A percentile compares a stretch with the other conserved stretches of the same genome.
Conservation (phyloP, 1,139 yeast species). For the Diutina sp. region DNA sequence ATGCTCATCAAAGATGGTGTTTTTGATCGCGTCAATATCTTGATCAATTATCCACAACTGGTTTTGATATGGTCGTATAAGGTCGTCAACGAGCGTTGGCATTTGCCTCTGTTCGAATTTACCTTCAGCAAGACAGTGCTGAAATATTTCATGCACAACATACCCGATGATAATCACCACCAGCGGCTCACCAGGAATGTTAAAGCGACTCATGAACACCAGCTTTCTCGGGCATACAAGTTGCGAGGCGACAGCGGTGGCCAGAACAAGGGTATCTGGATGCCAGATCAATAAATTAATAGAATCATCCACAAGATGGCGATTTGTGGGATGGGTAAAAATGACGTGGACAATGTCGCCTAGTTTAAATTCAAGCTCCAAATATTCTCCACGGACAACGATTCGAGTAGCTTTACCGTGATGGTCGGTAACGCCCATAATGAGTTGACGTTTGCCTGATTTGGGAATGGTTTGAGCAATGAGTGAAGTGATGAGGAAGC, state of each 20-base stretch:
- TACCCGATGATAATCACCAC: constrained; percentile 63
- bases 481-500: not conserved
- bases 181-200: constrained; percentile 42
- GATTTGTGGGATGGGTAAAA: constrained; percentile 25
- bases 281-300: constrained; percentile 60
- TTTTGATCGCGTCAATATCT: not conserved
- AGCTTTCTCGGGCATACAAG: constrained; percentile 62
- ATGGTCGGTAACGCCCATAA: not conserved
- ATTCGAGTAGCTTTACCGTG: constrained; percentile 16
- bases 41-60: not conserved
- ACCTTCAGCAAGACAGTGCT: constrained; percentile 36
- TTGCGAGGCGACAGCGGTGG: constrained; percentile 73
- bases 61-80: not conserved
- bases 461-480: not conserved
- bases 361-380: constrained; percentile 23
- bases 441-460: not conserved
- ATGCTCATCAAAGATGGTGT: not conserved
- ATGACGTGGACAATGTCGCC: constrained; percentile 53
- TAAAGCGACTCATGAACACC: constrained; percentile 42
- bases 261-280: constrained; percentile 74
- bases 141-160: constrained; percentile 70
- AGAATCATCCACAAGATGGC: constrained; percentile 38
- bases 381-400: constrained; percentile 37
- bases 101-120: not conserved
- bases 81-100: not conserved